A percentile compares a stretch with the other conserved stretches of the same genome.
These are phyloP conservation scores for Endogone sp. DNA, from an alignment of 192 early-diverging fungal species.

Conservation along the genomic window DNA sequence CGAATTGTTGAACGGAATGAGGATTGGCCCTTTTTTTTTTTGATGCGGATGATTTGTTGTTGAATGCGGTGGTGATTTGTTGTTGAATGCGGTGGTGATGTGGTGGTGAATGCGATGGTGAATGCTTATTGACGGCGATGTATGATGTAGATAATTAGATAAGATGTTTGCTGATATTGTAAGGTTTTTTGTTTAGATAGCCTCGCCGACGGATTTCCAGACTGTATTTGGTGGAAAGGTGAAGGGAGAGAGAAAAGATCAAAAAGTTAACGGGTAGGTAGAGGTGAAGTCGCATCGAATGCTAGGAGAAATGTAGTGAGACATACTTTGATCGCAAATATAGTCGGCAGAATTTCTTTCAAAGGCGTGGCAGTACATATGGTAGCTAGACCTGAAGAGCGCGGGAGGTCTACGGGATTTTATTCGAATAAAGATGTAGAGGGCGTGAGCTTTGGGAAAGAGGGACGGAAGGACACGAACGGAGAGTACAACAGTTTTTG, in stretches of 20 bases:
- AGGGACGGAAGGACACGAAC: not conserved
- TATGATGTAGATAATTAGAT: too few relatives aligned
- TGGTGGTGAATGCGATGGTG: too few relatives aligned
- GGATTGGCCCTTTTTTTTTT: too few relatives aligned
- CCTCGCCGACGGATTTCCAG: conserved; percentile 16
- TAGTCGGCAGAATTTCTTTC: conserved; percentile 90
- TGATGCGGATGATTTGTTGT: too few relatives aligned
- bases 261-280: conserved; percentile 19
- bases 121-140: too few relatives aligned
- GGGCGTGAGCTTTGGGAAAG: not conserved
- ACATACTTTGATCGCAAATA: conserved; percentile 79
- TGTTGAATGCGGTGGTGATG: too few relatives aligned
- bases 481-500: too few relatives aligned
- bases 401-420: not conserved
- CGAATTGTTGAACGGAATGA: too few relatives aligned
- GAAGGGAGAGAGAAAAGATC: conserved; percentile 10
- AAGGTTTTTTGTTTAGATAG: too few relatives aligned
- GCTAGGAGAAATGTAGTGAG: not conserved
- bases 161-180: too few relatives aligned
- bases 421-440: not conserved
- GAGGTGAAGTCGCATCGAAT: not conserved
- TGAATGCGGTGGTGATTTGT: too few relatives aligned
- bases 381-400: conserved; percentile 12
- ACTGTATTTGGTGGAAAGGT: conserved; percentile 10
- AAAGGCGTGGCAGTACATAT: conserved; percentile 77